Evolutionary conservation across 2,329 filamentous ascomycete species (phyloP).

Genomic region (Pestalotiopsis sp.): DNA sequence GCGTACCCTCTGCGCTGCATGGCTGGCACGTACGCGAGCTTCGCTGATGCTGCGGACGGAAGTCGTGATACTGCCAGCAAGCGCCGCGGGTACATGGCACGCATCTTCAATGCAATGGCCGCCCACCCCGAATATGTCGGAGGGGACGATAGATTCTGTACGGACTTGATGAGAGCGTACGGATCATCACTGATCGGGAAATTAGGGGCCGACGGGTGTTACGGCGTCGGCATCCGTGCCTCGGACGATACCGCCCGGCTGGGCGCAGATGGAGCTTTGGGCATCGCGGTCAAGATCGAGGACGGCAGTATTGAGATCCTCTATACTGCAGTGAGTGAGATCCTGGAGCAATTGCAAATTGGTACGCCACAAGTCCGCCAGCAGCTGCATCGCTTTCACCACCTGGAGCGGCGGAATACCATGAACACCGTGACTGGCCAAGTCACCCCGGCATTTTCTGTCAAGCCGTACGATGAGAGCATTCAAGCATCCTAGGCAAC

Average conservation of each 20-base stretch:
- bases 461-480: not conserved
- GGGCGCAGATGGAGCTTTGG: slow-evolving; percentile 39
- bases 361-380: slow-evolving; percentile 32
- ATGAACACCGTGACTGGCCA: slow-evolving; percentile 38
- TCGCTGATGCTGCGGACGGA: slow-evolving; percentile 37
- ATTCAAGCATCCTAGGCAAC: not conserved
- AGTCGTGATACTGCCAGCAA: not conserved
- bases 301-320: slow-evolving; percentile 47
- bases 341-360: slow-evolving; percentile 45
- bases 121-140: slow-evolving; percentile 44
- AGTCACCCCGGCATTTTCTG: slow-evolving; percentile 17
- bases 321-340: slow-evolving; percentile 45
- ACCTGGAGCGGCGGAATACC: slow-evolving; percentile 38
- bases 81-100: slow-evolving; percentile 29
- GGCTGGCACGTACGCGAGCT: slow-evolving; percentile 36
- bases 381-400: slow-evolving; percentile 35
- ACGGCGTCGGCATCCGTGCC: slow-evolving; percentile 44
- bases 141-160: slow-evolving; percentile 50
- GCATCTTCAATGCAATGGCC: slow-evolving; percentile 45
- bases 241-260: slow-evolving; percentile 38
- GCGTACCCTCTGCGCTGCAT: slow-evolving; percentile 40
- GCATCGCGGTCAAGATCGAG: slow-evolving; percentile 50
- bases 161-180: slow-evolving; percentile 43
- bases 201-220: slow-evolving; percentile 51
- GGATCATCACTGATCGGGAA: slow-evolving; percentile 45